A percentile compares a stretch with the other conserved stretches of the same genome.
phyloP scores from a whole-genome alignment of 192 early-diverging fungal genomes.

The Podila clonocystis region DNA sequence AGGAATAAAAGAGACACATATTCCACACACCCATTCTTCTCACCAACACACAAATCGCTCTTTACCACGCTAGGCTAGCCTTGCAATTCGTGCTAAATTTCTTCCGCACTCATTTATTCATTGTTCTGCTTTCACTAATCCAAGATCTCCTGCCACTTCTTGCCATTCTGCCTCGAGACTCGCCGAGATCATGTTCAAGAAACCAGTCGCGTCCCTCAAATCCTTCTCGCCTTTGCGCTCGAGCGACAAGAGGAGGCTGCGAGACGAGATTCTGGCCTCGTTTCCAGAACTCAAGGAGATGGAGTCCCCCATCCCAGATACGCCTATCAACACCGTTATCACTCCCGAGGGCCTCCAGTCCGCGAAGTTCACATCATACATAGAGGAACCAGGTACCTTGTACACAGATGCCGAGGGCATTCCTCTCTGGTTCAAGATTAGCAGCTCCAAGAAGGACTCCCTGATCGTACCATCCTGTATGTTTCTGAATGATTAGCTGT shows the following conservation, averaged over 20 bases:
- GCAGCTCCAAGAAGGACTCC: conserved; percentile 43
- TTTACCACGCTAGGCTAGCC: not conserved
- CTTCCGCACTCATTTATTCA: not conserved
- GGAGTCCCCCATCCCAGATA: conserved; percentile 32
- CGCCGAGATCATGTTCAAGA: conserved; percentile 73
- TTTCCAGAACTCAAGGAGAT: conserved; percentile 61
- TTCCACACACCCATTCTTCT: no score
- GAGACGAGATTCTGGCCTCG: conserved; percentile 64
- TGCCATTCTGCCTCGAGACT: no score
- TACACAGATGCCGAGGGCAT: conserved; percentile 66
- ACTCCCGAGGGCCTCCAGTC: conserved; percentile 67
- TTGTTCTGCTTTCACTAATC: not conserved
- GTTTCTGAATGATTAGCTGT: not conserved
- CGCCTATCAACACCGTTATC: conserved; percentile 44
- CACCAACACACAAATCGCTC: no score
- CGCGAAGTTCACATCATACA: conserved; percentile 74
- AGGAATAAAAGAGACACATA: no score
- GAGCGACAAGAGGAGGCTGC: conserved; percentile 73
- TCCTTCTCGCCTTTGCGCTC: conserved; percentile 72
- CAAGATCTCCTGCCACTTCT: not conserved
- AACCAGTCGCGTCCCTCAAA: conserved; percentile 74
- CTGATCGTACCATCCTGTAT: conserved; percentile 73
- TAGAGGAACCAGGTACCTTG: conserved; percentile 69
- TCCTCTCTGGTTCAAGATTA: conserved; percentile 75
- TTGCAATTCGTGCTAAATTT: not conserved